These are phyloP conservation scores for Akanthomyces lecanii DNA, from an alignment of 2,329 filamentous ascomycete species.

Conservation along the genomic window DNA sequence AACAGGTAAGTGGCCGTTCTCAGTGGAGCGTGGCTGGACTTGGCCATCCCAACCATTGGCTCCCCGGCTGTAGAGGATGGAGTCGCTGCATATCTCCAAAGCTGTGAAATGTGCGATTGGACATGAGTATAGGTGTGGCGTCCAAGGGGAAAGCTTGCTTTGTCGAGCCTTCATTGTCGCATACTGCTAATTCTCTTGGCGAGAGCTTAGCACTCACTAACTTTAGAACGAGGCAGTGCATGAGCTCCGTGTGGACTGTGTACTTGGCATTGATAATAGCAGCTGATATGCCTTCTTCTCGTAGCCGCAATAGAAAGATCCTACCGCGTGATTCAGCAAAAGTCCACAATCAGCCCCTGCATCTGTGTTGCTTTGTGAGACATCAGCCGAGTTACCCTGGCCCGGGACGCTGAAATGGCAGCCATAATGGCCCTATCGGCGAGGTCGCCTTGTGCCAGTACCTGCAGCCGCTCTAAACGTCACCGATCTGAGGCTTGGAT, in stretches of 20 bases:
- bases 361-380: neutral
- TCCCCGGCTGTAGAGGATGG: neutral
- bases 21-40: conserved; percentile 7
- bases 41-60: neutral
- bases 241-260: neutral
- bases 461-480: neutral
- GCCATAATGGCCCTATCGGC: no score
- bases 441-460: neutral
- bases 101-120: neutral
- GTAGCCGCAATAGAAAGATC: neutral
- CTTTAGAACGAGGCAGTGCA: conserved; percentile 10
- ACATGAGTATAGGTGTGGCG: neutral
- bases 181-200: conserved; percentile 1
- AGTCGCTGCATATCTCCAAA: neutral
- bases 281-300: neutral
- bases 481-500: neutral
- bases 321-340: neutral
- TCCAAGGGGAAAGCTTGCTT: neutral
- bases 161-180: neutral
- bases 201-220: neutral
- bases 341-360: neutral
- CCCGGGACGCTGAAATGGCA: neutral
- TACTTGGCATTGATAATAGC: conserved; percentile 9
- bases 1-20: conserved; percentile 6
- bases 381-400: neutral